A percentile compares a stretch with the other conserved stretches of the same genome.
Evolutionary conservation across 2,329 filamentous ascomycete genomes (phyloP).

Genomic region (Rutstroemia sp.): DNA sequence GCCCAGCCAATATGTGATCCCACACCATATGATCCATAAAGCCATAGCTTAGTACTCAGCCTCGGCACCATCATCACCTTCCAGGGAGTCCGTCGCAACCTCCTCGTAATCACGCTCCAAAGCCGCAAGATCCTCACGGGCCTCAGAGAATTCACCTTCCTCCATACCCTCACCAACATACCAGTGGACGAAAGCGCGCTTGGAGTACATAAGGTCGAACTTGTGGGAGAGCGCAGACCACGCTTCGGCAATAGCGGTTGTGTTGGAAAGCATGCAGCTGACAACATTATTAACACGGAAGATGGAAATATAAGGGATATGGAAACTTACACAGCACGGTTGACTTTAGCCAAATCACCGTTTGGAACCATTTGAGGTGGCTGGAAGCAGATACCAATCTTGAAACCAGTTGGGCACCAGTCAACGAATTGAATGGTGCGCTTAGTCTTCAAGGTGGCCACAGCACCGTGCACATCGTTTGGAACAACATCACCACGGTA

Average conservation of each 20-base stretch:
- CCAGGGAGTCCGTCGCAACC: conserved; percentile 48
- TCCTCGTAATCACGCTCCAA: conserved; percentile 60
- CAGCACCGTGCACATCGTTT: conserved; percentile 51
- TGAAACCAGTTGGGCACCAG: conserved; percentile 64
- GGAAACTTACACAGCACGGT: conserved; percentile 37
- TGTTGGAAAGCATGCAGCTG: conserved; percentile 59
- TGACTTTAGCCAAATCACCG: conserved; percentile 45
- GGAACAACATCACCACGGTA: conserved; percentile 61
- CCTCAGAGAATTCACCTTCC: conserved; percentile 60
- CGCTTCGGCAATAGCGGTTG: conserved; percentile 58
- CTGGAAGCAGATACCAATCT: conserved; percentile 62
- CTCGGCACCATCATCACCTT: conserved; percentile 40
- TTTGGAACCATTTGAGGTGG: conserved; percentile 44
- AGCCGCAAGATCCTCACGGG: conserved; percentile 57
- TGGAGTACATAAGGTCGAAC: conserved; percentile 64
- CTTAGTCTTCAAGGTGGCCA: conserved; percentile 55
- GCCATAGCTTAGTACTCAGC: conserved; percentile 37
- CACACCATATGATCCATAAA: conserved; percentile 19
- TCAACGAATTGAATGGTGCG: conserved; percentile 55
- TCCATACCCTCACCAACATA: conserved; percentile 66
- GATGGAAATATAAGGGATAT: too few species aligned
- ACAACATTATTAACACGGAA: too few species aligned
- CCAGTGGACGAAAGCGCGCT: conserved; percentile 63
- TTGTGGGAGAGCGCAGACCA: conserved; percentile 59
- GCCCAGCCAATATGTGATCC: conserved; percentile 25